phyloP scores from a whole-genome alignment of 1,139 yeast genomes.

The Suhomyces atakaporum region DNA sequence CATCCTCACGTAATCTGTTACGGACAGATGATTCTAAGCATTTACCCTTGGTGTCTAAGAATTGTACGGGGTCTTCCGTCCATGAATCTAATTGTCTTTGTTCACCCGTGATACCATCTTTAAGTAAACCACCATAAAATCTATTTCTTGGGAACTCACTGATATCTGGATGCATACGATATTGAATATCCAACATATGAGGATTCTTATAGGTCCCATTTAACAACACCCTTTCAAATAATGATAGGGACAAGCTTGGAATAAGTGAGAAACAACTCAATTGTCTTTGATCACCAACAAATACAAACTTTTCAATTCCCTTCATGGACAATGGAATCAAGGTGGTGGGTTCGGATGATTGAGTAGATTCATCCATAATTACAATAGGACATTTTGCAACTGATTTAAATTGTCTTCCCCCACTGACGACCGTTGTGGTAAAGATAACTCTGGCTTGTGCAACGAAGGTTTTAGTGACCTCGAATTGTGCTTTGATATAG shows the following conservation, averaged over 20 bases:
- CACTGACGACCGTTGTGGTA: slow-evolving; percentile 72
- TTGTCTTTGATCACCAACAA: slow-evolving; percentile 73
- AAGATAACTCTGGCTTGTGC: slow-evolving; percentile 70
- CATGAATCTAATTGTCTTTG: slow-evolving; percentile 47
- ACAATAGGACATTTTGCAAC: slow-evolving; percentile 63
- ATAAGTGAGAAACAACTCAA: slow-evolving; percentile 67
- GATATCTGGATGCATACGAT: slow-evolving; percentile 66
- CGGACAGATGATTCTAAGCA: slow-evolving; percentile 48
- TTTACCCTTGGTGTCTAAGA: slow-evolving; percentile 52
- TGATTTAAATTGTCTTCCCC: slow-evolving; percentile 61
- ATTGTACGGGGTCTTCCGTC: slow-evolving; percentile 48
- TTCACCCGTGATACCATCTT: slow-evolving; percentile 59
- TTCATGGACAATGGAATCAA: slow-evolving; percentile 69
- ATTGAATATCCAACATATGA: slow-evolving; percentile 70
- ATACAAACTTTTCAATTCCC: slow-evolving; percentile 65
- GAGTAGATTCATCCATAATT: slow-evolving; percentile 49
- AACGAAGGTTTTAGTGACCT: slow-evolving; percentile 50
- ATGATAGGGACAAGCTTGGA: slow-evolving; percentile 57
- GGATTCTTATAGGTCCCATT: slow-evolving; percentile 61
- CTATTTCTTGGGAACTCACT: slow-evolving; percentile 63
- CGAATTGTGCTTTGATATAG: slow-evolving; percentile 44
- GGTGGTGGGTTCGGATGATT: slow-evolving; percentile 70
- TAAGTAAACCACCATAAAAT: slow-evolving; percentile 55
- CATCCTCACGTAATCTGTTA: slow-evolving; percentile 46
- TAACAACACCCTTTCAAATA: slow-evolving; percentile 58